These are phyloP conservation scores for Trichosporon faecale DNA, from an alignment of 1,284 basidiomycete genomes.

Conservation along the genomic window DNA sequence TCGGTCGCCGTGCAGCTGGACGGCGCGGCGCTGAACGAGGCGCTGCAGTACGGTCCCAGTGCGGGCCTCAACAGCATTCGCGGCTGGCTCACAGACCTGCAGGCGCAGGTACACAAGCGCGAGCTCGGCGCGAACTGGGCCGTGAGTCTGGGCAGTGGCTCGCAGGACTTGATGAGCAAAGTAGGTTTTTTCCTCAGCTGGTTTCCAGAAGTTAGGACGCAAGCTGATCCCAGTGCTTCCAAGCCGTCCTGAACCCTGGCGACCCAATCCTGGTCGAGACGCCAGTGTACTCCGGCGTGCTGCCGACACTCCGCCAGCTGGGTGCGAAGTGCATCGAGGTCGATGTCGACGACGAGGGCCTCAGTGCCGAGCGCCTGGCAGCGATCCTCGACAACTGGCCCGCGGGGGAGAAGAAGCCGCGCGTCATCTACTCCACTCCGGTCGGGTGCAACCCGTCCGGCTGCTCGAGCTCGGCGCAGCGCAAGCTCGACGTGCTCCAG, in stretches of 20 bases:
- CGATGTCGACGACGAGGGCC: slow-evolving; percentile 72
- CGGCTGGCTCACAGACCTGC: slow-evolving; percentile 66
- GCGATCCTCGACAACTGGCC: slow-evolving; percentile 74
- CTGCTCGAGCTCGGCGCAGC: slow-evolving; percentile 66
- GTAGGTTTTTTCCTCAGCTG: slow-evolving; percentile 48
- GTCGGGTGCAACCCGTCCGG: slow-evolving; percentile 80
- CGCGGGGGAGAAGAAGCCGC: slow-evolving; percentile 66
- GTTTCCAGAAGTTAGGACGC: not conserved
- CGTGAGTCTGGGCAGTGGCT: slow-evolving; percentile 74
- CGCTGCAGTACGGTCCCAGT: slow-evolving; percentile 75
- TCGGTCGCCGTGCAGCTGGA: slow-evolving; percentile 55
- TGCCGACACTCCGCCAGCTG: slow-evolving; percentile 42
- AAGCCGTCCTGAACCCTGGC: slow-evolving; percentile 67
- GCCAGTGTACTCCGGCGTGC: slow-evolving; percentile 68
- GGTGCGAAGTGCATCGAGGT: slow-evolving; percentile 66
- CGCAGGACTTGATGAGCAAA: slow-evolving; percentile 85
- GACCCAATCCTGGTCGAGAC: slow-evolving; percentile 81
- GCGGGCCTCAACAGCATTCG: slow-evolving; percentile 64
- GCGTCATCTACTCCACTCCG: slow-evolving; percentile 64
- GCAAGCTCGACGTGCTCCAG: slow-evolving; percentile 72
- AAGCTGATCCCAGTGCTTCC: slow-evolving; percentile 53
- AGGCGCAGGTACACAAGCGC: slow-evolving; percentile 61
- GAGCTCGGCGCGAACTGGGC: slow-evolving; percentile 62
- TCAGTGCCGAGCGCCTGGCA: slow-evolving; percentile 64
- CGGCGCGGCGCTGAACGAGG: slow-evolving; percentile 61